Evolutionary conservation across 2,329 filamentous ascomycete genomes (phyloP).

Genomic region (Clonostachys sp.): DNA sequence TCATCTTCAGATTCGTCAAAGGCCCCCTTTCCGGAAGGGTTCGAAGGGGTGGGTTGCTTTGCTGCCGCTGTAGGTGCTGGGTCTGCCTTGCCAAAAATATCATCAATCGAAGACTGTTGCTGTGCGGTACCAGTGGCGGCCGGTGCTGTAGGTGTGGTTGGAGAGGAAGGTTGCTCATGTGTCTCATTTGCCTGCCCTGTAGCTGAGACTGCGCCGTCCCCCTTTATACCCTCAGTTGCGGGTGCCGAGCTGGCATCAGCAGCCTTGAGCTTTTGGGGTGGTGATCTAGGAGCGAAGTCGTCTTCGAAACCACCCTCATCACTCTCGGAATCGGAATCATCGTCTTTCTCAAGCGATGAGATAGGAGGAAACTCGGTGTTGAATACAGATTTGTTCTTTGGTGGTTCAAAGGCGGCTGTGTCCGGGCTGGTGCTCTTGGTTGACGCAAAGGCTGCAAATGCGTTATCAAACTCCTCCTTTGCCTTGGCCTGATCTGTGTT

Average conservation of each 20-base stretch:
- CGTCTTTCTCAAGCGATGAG: constrained; percentile 75
- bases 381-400: constrained; percentile 33
- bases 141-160: constrained; percentile 22
- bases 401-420: constrained; percentile 29
- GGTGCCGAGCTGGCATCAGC: constrained; percentile 21
- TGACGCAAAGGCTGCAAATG: constrained; percentile 71
- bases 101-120: constrained; percentile 26
- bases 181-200: neutral
- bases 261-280: neutral
- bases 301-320: constrained; percentile 88
- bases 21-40: constrained; percentile 37
- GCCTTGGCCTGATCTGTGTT: constrained; percentile 52
- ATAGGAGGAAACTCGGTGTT: constrained; percentile 89
- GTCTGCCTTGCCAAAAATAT: constrained; percentile 33
- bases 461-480: constrained; percentile 80
- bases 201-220: neutral
- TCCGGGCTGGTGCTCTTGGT: constrained; percentile 42
- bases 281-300: constrained; percentile 70
- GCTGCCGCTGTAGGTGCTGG: constrained; percentile 15
- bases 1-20: constrained; percentile 77
- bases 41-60: constrained; percentile 20
- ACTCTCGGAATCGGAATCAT: constrained; percentile 77
- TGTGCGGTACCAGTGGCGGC: constrained; percentile 9
- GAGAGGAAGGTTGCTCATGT: constrained; percentile 13
- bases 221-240: constrained; percentile 1